A percentile compares a stretch with the other conserved stretches of the same genome.
Evolutionary conservation across 257 asterid species (phyloP).

Genomic region (Nemophila menziesii): DNA sequence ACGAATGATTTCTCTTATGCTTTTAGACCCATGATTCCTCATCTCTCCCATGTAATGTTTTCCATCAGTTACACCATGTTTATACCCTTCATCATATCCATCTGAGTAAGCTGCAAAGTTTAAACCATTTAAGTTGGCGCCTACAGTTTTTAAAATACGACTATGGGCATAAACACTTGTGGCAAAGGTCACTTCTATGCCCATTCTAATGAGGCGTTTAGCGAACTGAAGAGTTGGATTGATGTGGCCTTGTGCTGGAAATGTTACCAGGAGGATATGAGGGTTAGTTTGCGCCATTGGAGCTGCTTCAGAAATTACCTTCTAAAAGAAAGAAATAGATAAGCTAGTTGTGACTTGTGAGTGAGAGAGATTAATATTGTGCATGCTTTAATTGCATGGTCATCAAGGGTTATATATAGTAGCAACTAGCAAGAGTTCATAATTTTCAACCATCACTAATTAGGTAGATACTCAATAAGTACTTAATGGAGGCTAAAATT

Average conservation of each 20-base stretch:
- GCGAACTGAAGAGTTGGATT: conserved; percentile 50
- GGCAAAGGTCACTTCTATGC: conserved; percentile 40
- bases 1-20: conserved; percentile 11
- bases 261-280: conserved; percentile 25
- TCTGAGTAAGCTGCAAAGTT: conserved; percentile 30
- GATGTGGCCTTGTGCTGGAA: conserved; percentile 45
- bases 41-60: conserved; percentile 11
- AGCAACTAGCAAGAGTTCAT: too few species aligned
- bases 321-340: too few species aligned
- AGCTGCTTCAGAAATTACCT: too few species aligned
- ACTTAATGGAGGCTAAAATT: too few species aligned
- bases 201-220: conserved; percentile 30
- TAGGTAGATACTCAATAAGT: too few species aligned
- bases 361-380: too few species aligned
- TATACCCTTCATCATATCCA: conserved; percentile 16
- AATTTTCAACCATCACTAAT: too few species aligned
- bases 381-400: too few species aligned
- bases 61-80: background rate
- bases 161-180: conserved; percentile 25
- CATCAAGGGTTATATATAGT: too few species aligned
- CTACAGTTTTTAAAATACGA: conserved; percentile 13
- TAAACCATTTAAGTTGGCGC: conserved; percentile 16
- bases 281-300: conserved; percentile 5
- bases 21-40: conserved; percentile 10
- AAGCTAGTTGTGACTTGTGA: too few species aligned